Conservation (phyloP, 345 rosid species). For the Populus pruinosa region DNA sequence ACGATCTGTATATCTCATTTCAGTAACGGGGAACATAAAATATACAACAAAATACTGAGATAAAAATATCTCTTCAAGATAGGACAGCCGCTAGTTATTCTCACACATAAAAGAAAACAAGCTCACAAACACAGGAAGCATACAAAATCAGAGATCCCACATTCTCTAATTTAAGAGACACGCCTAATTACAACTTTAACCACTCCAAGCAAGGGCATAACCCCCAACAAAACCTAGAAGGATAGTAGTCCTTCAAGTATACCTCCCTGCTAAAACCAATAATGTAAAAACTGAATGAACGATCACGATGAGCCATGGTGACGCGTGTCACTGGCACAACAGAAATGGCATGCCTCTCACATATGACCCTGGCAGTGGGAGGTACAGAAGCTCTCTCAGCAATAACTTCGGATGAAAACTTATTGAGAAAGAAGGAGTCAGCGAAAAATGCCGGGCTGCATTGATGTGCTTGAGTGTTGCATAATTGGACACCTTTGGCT, state of each 20-base stretch:
- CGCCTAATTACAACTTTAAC: constrained; percentile 47
- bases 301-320: constrained; percentile 74
- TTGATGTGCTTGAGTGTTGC: constrained; percentile 91
- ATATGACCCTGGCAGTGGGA: constrained; percentile 69
- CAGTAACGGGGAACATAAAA: neutral
- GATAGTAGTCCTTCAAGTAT: constrained; percentile 85
- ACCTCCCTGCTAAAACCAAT: constrained; percentile 86
- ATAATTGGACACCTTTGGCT: constrained; percentile 88
- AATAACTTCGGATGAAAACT: constrained; percentile 85
- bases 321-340: constrained; percentile 90
- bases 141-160: neutral
- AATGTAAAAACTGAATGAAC: constrained; percentile 76
- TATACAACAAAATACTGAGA: neutral
- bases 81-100: neutral
- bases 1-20: too few species aligned
- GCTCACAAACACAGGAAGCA: neutral
- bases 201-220: constrained; percentile 92
- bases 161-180: neutral
- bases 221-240: constrained; percentile 91
- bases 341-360: constrained; percentile 81
- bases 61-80: neutral
- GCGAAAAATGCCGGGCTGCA: constrained; percentile 91
- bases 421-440: constrained; percentile 83
- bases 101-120: neutral
- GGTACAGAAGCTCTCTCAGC: constrained; percentile 68